Percentiles rank a stretch among this genome's conserved stretches.
These are phyloP conservation scores for Auriscalpium vulgare DNA, from an alignment of 768 basidiomycete species.

Conservation along the genomic window DNA sequence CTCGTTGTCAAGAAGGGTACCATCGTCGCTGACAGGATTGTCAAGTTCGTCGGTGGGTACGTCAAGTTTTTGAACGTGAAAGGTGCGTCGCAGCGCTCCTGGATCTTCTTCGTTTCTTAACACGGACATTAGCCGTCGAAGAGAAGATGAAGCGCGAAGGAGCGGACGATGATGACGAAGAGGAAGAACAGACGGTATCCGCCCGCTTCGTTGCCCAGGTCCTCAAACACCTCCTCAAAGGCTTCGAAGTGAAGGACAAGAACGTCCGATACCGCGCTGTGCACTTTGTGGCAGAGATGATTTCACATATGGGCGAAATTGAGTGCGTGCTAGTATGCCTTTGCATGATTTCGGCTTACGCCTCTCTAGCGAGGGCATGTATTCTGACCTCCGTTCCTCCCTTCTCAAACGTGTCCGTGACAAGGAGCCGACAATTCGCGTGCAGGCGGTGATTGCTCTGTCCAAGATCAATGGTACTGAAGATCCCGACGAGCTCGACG, in stretches of 20 bases:
- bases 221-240: constrained; percentile 54
- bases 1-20: constrained; percentile 78
- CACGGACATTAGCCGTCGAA: constrained; percentile 25
- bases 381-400: constrained; percentile 46
- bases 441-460: constrained; percentile 74
- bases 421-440: constrained; percentile 69
- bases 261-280: constrained; percentile 73
- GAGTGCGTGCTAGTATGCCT: constrained; percentile 48
- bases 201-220: constrained; percentile 42
- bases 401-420: constrained; percentile 71
- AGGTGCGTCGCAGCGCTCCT: constrained; percentile 35
- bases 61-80: constrained; percentile 69
- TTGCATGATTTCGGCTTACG: neutral
- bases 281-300: constrained; percentile 71
- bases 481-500: constrained; percentile 44
- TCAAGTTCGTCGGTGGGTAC: constrained; percentile 81
- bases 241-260: constrained; percentile 85
- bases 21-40: constrained; percentile 59
- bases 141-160: constrained; percentile 21
- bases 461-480: constrained; percentile 71
- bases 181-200: constrained; percentile 43
- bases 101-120: neutral
- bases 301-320: constrained; percentile 73
- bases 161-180: constrained; percentile 28
- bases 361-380: constrained; percentile 56